These are phyloP conservation scores for Phaeotremella skinneri DNA, from an alignment of 768 basidiomycete genomes.

Conservation along the genomic window DNA sequence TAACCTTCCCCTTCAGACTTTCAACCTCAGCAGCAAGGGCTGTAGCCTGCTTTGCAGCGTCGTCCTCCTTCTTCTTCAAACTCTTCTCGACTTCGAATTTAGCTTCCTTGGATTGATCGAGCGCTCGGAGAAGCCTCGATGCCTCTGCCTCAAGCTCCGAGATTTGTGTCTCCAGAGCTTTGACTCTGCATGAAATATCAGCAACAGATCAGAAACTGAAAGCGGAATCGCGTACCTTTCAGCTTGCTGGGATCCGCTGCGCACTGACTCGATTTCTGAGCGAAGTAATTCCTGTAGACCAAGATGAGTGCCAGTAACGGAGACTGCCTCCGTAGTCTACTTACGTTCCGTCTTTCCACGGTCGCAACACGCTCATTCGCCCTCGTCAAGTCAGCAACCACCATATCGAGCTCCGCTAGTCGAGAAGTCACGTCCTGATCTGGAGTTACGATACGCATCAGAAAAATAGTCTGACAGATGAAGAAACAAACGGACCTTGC, in stretches of 20 bases:
- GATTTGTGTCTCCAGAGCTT: conserved; percentile 69
- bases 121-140: conserved; percentile 64
- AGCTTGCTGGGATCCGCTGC: conserved; percentile 59
- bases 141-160: conserved; percentile 72
- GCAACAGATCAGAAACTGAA: not conserved
- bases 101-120: conserved; percentile 57
- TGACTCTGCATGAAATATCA: conserved; percentile 57
- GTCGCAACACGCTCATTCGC: conserved; percentile 91
- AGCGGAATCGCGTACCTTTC: conserved; percentile 30
- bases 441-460: conserved; percentile 49
- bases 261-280: conserved; percentile 87
- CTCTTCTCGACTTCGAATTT: conserved; percentile 63
- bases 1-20: conserved; percentile 65
- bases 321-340: conserved; percentile 24
- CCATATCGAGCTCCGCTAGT: conserved; percentile 89
- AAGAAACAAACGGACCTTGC: conserved; percentile 73
- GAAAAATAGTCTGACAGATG: no score
- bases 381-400: conserved; percentile 86
- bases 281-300: conserved; percentile 78
- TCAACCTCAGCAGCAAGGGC: conserved; percentile 64
- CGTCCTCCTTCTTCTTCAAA: conserved; percentile 61
- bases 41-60: conserved; percentile 60
- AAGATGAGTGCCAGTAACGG: not conserved
- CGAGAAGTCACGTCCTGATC: conserved; percentile 90
- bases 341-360: conserved; percentile 87